Evolutionary conservation across 1,284 basidiomycete species (phyloP).

Genomic region (Tilletia walkeri): DNA sequence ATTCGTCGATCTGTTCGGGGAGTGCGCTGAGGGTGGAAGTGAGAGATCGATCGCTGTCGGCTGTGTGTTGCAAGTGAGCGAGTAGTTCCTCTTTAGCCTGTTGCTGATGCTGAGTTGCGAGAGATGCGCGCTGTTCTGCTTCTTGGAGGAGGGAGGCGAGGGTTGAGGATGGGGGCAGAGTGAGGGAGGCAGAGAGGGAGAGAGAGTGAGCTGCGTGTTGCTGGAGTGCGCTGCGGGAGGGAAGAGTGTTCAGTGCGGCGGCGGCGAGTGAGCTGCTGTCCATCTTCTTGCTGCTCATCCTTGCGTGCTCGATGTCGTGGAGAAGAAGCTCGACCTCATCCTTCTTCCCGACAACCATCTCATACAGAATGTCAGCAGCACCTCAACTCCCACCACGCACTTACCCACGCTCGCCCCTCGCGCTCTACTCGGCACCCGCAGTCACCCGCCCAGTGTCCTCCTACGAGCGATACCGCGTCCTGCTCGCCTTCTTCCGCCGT

Average conservation of each 20-base stretch:
- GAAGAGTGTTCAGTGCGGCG: neutral
- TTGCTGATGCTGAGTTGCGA: neutral
- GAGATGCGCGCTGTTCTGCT: neutral
- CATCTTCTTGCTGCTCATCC: neutral
- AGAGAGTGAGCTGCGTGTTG: neutral
- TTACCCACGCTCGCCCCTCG: slow-evolving; percentile 11
- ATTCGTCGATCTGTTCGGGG: slow-evolving; percentile 30
- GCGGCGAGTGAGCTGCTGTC: neutral
- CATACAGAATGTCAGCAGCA: neutral
- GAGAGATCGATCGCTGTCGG: neutral
- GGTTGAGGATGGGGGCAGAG: neutral
- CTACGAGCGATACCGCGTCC: slow-evolving; percentile 12
- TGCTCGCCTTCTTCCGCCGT: slow-evolving; percentile 15
- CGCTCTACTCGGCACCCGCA: slow-evolving; percentile 7
- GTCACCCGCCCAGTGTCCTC: neutral
- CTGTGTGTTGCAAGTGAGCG: neutral
- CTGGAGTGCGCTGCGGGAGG: neutral
- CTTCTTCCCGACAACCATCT: neutral
- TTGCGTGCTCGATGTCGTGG: neutral
- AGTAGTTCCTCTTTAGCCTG: neutral
- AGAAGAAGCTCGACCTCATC: neutral
- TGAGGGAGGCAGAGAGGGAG: neutral
- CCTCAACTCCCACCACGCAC: slow-evolving; percentile 3
- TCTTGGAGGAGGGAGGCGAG: neutral
- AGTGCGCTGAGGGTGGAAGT: slow-evolving; percentile 21